These are phyloP conservation scores for Linnemannia exigua DNA, from an alignment of 192 early-diverging fungal species.

Conservation along the genomic window DNA sequence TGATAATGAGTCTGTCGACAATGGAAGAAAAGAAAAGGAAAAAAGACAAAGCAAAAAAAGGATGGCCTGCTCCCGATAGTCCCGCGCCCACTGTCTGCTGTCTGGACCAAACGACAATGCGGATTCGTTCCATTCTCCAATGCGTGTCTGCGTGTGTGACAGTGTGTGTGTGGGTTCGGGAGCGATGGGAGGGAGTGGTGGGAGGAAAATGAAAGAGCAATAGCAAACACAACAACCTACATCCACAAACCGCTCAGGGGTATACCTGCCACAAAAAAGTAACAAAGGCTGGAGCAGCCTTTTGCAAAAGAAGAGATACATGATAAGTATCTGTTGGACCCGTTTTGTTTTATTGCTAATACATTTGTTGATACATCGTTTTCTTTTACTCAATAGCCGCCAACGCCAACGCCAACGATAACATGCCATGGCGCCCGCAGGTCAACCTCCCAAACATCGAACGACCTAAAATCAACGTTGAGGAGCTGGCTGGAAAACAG, in stretches of 20 bases:
- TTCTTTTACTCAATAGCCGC: conserved; percentile 4
- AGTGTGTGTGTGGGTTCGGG: background rate
- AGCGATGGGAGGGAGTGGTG: background rate
- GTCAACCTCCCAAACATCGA: conserved; percentile 51
- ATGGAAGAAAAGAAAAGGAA: background rate
- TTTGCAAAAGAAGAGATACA: background rate
- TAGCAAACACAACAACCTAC: background rate
- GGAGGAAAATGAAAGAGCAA: background rate
- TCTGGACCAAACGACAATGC: background rate
- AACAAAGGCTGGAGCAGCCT: background rate
- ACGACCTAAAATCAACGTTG: conserved; percentile 52
- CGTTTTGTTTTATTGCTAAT: conserved; percentile 8
- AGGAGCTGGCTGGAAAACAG: conserved; percentile 67
- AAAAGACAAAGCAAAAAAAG: background rate
- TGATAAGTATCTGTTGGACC: background rate
- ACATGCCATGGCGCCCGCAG: conserved; percentile 43
- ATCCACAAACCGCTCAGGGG: background rate
- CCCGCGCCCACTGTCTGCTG: background rate
- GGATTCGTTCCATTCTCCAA: background rate
- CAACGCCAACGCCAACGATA: conserved; percentile 13
- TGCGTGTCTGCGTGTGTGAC: background rate
- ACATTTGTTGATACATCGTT: background rate
- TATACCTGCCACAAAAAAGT: background rate
- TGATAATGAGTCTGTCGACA: conserved; percentile 9
- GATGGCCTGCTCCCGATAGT: background rate